Evolutionary conservation across 305 asterid species (phyloP), one percentile per base, ranked within the genome.

Genomic region (Ajuga reptans): DNA sequence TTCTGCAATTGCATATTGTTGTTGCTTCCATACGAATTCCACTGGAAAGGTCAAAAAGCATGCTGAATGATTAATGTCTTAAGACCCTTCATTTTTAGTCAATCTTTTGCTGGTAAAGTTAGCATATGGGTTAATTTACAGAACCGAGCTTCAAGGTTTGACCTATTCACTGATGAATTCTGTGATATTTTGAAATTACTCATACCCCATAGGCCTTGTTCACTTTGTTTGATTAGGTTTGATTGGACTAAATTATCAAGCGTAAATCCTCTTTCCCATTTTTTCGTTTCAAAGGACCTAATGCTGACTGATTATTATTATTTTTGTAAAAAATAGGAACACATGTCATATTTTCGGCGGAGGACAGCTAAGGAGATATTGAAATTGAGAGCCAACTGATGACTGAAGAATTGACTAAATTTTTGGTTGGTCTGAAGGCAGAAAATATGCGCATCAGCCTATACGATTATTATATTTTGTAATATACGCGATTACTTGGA

Each of bases 351-450:
- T 71, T 90, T 88, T 74, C 80, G 95, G 79, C 65, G 0, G 49
- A 82, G 95, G 78, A 88, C 89, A 17, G 93, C 83, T 0, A 87
- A 83, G 84, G 96, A 87, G 80, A 82, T 90, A 54, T 72, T 89
- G 81, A 74, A 71, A 66, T 64, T 83, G 81, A 79, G 75, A 78
- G 96, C 91, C 0, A 90, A 90, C 21, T 88, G 85, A 84, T 31
- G 56, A 33, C 9, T 10, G 1, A 15, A 43, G 43, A 36, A 51
- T 49, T 71, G 8, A n/a, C 51, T 46, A 42, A 52, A 6, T 27
- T 15, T 6, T 45, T n/a, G 47, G 8, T 34, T 7, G 58, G 68
- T 21, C 3, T 12, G 46, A 27, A 21, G 27, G 27, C 27, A 21
- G 27, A 21, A 21, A 21, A 21, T 21, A 21, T 21, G 27, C 2